Evolutionary conservation across 768 basidiomycete species (phyloP), one percentile per base, ranked within the genome.

Genomic region (Obba rivulosa): DNA sequence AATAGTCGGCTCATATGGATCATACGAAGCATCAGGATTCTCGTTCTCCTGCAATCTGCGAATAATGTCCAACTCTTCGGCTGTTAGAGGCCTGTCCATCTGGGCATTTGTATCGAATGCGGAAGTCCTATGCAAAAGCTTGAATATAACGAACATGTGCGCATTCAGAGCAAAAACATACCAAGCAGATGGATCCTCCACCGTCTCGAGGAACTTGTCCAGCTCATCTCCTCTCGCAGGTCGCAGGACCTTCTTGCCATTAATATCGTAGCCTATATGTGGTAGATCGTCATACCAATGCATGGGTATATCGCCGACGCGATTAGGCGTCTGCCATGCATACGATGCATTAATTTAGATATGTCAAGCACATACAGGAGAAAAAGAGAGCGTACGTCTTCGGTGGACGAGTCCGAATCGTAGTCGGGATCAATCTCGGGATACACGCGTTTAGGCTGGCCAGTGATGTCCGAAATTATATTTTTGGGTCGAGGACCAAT

Each of bases 281-380:
- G 96, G 96, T 57, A 99, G 73, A 72, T 98, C 94, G 64, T 98
- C 96, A 66, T 99, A 99, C 93, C 95, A 99, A 61, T 99, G 93
- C 78, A 87, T 86, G 40, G 96, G 96, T 52, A 99, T 73, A 67
- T 95, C 79, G 45, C 96, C 96, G 57, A 96, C 82, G 51, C 94
- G 90, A 63, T 96, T 98, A n/a, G 88, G 89, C 46, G 83, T 79
- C 93, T 98, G 56, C 4, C 2, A 52, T 17, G 18, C 4, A 22
- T 23, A 23, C 49, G 11, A 37, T 36, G 16, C 25, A 11, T 24
- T 45, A 9, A 10, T 39, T 45, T 35, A 31, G 56, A 46, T 48
- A 31, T 45, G 39, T 23, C 18, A 46, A 22, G 18, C n/a, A n/a
- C 49, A 34, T 41, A 42, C 37, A 38, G 52, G 43, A 35, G 31